Evolutionary conservation across 179 eudicot genomes (phyloP).

Genomic region (Spergularia azorica): DNA sequence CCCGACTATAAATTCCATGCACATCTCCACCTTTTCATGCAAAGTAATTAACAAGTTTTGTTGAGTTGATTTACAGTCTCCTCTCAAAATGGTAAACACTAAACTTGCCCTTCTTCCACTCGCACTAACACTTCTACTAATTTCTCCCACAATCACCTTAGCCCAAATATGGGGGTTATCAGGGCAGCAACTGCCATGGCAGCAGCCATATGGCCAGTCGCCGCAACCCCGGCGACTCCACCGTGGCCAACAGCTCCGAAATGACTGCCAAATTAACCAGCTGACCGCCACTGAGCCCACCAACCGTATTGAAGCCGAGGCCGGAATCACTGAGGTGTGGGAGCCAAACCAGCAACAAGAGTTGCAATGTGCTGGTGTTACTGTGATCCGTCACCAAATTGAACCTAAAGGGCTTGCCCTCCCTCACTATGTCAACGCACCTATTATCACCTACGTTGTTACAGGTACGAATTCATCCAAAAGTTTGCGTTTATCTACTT

Average conservation of each 20-base stretch:
- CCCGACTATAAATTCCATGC: slow-evolving; percentile 22
- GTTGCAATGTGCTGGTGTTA: slow-evolving; percentile 35
- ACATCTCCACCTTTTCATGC: background rate
- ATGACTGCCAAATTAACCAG: slow-evolving; percentile 28
- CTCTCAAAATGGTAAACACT: slow-evolving; percentile 14
- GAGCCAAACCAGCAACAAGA: slow-evolving; percentile 28
- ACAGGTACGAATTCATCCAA: slow-evolving; percentile 15
- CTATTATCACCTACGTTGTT: slow-evolving; percentile 25
- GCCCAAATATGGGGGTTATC: slow-evolving; percentile 29
- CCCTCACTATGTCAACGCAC: slow-evolving; percentile 36
- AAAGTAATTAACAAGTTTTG: too few species aligned
- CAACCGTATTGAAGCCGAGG: slow-evolving; percentile 28
- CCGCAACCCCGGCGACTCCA: slow-evolving; percentile 13
- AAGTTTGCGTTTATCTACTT: too few species aligned
- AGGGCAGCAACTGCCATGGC: background rate
- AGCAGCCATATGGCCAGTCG: slow-evolving; percentile 14
- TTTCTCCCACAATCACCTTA: slow-evolving; percentile 16
- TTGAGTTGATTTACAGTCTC: background rate
- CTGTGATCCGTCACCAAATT: slow-evolving; percentile 21
- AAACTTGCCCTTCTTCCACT: slow-evolving; percentile 17
- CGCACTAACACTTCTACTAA: slow-evolving; percentile 24
- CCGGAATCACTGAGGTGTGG: slow-evolving; percentile 33
- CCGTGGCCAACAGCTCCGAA: slow-evolving; percentile 27
- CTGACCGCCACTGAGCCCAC: slow-evolving; percentile 34
- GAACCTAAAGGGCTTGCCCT: slow-evolving; percentile 34